phyloP scores from a whole-genome alignment of 805 yeast species.

The Zygosaccharomyces gambellarensis region DNA sequence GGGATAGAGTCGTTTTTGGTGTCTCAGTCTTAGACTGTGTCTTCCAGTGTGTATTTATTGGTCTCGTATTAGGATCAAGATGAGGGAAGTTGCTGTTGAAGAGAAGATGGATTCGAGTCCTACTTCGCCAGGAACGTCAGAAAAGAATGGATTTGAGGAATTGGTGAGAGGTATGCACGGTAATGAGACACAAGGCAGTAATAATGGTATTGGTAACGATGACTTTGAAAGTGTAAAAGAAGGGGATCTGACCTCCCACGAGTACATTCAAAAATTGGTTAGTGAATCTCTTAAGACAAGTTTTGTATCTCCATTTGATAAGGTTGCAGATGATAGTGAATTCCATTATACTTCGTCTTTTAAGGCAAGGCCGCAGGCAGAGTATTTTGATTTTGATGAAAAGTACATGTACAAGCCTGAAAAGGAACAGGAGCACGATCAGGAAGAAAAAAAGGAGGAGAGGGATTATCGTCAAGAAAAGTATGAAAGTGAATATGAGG shows the following conservation, averaged over 20 bases:
- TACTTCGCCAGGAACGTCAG: background rate
- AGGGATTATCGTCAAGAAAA: background rate
- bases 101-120: conserved; percentile 3
- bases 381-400: conserved; percentile 27
- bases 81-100: background rate
- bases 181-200: no score
- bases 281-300: background rate
- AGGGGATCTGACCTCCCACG: background rate
- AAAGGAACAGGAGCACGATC: background rate
- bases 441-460: background rate
- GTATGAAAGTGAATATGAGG: background rate
- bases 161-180: background rate
- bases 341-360: conserved; percentile 24
- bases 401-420: conserved; percentile 11
- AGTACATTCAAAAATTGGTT: conserved; percentile 1
- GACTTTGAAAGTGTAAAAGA: background rate
- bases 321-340: conserved; percentile 11
- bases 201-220: background rate
- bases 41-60: no score
- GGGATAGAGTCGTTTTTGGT: no score
- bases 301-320: conserved; percentile 8
- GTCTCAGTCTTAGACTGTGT: no score
- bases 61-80: background rate
- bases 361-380: conserved; percentile 26
- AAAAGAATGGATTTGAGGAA: conserved; percentile 2